Evolutionary conservation across 345 rosid species (phyloP).

Genomic region (Cardamine resedifolia): DNA sequence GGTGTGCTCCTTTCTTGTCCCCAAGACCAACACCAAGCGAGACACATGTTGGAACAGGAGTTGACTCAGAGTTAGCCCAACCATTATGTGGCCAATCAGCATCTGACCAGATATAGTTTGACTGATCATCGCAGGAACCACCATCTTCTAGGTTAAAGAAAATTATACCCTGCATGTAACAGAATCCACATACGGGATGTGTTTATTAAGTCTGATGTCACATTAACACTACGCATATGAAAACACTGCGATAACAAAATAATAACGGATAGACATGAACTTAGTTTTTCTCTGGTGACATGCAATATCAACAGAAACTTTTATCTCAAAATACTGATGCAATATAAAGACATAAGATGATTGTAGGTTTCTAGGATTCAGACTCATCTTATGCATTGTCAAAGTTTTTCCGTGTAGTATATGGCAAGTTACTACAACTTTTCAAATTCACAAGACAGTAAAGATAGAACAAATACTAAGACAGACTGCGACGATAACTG

Average conservation of each 20-base stretch:
- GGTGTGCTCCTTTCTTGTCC: constrained; percentile 68
- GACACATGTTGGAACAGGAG: constrained; percentile 68
- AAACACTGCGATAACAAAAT: constrained; percentile 8
- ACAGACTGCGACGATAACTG: constrained; percentile 33
- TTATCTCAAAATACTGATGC: constrained; percentile 16
- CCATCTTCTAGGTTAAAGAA: constrained; percentile 67
- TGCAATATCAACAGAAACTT: constrained; percentile 5
- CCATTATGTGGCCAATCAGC: constrained; percentile 89
- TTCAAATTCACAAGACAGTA: constrained; percentile 11
- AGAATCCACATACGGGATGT: constrained; percentile 30
- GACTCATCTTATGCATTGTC: constrained; percentile 1
- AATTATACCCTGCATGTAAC: constrained; percentile 64
- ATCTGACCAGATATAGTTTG: constrained; percentile 67
- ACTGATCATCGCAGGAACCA: constrained; percentile 40
- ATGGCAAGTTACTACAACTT: constrained; percentile 9
- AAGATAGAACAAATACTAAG: constrained; percentile 18
- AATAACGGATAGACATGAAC: constrained; percentile 1
- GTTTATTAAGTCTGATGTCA: constrained; percentile 8
- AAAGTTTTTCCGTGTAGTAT: background rate
- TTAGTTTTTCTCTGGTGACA: constrained; percentile 4
- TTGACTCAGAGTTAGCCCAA: constrained; percentile 83
- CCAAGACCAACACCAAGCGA: constrained; percentile 78
- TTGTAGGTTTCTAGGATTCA: constrained; percentile 13
- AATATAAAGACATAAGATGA: constrained; percentile 18
- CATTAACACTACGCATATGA: constrained; percentile 1